Evolutionary conservation across 768 basidiomycete genomes (phyloP).

Genomic region (Rubroboletus satanas): DNA sequence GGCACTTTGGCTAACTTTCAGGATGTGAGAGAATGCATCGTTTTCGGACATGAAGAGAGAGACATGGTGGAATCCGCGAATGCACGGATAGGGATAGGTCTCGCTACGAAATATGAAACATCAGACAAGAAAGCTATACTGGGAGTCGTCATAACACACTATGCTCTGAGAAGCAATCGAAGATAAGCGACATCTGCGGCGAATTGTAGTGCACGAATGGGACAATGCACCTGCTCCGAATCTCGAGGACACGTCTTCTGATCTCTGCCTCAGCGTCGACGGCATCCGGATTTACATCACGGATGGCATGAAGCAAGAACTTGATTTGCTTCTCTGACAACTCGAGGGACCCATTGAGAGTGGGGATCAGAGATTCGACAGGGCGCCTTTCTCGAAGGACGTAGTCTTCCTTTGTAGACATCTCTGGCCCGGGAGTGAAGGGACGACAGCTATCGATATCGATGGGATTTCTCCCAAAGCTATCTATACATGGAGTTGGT

Average conservation of each 20-base stretch:
- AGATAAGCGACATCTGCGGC: not conserved
- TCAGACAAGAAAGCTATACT: not conserved
- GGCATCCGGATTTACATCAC: not conserved
- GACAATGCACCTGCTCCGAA: not conserved
- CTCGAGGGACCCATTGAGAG: not conserved
- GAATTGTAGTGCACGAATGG: not conserved
- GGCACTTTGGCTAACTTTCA: not conserved
- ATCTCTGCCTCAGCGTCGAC: not conserved
- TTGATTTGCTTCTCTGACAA: not conserved
- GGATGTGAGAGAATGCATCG: not conserved
- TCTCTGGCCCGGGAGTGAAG: not conserved
- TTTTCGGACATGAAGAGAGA: constrained; percentile 1
- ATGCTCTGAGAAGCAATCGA: not conserved
- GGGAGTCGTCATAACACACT: not conserved
- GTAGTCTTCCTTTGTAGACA: not conserved
- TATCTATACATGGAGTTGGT: not conserved
- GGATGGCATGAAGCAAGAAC: constrained; percentile 3
- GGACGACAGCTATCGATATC: not conserved
- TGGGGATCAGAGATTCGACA: not conserved
- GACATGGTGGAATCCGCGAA: constrained; percentile 1
- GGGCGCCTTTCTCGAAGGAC: constrained; percentile 5
- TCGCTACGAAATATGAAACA: not conserved
- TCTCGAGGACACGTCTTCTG: not conserved
- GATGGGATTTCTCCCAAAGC: not conserved
- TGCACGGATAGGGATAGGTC: constrained; percentile 1